Evolutionary conservation across 441 rosid species (phyloP).

Genomic region (Arabidopsis lyrata): DNA sequence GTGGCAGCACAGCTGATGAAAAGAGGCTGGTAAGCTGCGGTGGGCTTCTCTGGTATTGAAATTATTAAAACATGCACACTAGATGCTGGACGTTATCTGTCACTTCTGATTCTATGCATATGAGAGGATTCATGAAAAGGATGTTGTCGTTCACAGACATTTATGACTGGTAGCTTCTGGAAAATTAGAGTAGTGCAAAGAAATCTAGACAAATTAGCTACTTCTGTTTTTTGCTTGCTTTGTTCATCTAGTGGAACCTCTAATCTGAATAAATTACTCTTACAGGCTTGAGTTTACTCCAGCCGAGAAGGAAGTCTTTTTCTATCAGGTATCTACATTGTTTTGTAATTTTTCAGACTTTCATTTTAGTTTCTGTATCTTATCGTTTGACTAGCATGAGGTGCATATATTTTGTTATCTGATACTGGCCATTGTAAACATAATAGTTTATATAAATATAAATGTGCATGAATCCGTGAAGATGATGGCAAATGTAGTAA

Average conservation of each 20-base stretch:
- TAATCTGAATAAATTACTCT: slow-evolving; percentile 34
- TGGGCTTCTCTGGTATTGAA: slow-evolving; percentile 29
- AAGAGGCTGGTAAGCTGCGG: slow-evolving; percentile 91
- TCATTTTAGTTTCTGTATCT: slow-evolving; percentile 10
- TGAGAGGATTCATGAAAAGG: slow-evolving; percentile 10
- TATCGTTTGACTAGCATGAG: slow-evolving; percentile 19
- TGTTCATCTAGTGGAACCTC: slow-evolving; percentile 17
- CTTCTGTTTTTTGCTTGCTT: slow-evolving; percentile 18
- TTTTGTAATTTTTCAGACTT: slow-evolving; percentile 7
- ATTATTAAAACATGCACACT: slow-evolving; percentile 10
- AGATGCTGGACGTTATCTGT: slow-evolving; percentile 30
- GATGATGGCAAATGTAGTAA: neutral
- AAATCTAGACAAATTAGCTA: slow-evolving; percentile 19
- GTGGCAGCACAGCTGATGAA: slow-evolving; percentile 97
- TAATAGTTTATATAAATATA: slow-evolving; percentile 15
- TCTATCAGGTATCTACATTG: slow-evolving; percentile 70
- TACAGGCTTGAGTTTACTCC: slow-evolving; percentile 89
- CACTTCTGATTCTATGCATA: slow-evolving; percentile 19
- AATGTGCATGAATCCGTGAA: neutral
- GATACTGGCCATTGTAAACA: slow-evolving; percentile 1
- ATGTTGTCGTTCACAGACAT: slow-evolving; percentile 16
- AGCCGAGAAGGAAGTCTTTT: slow-evolving; percentile 84
- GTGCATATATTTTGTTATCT: slow-evolving; percentile 11
- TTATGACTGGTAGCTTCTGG: slow-evolving; percentile 21
- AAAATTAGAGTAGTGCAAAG: slow-evolving; percentile 22